phyloP scores from a whole-genome alignment of 2,329 filamentous ascomycete genomes.

The Hypomyces perniciosus region DNA sequence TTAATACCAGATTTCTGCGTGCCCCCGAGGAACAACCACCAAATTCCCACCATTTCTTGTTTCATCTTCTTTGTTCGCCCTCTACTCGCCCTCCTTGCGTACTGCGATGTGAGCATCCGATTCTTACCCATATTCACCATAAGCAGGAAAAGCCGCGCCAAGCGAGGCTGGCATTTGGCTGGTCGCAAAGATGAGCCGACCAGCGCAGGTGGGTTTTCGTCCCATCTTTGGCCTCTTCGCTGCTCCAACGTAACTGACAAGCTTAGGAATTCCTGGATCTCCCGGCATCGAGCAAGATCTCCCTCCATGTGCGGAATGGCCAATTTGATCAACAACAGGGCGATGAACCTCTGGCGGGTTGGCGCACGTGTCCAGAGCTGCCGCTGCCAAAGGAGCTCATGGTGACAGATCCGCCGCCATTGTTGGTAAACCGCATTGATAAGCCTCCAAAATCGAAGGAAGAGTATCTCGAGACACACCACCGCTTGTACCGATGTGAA shows the following conservation, averaged over 20 bases:
- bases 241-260: background rate
- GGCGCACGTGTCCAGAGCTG: conserved; percentile 19
- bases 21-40: too few relatives aligned
- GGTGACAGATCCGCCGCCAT: conserved; percentile 7
- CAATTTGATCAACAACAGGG: background rate
- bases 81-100: too few relatives aligned
- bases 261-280: background rate
- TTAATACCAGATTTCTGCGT: too few relatives aligned
- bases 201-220: background rate
- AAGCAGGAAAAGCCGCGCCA: too few relatives aligned
- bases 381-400: conserved; percentile 22
- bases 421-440: conserved; percentile 12
- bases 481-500: conserved; percentile 70
- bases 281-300: background rate
- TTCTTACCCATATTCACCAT: too few relatives aligned
- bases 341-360: background rate
- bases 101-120: too few relatives aligned
- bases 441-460: conserved; percentile 15
- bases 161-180: background rate
- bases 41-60: too few relatives aligned
- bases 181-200: background rate
- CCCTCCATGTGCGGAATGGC: conserved; percentile 5
- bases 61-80: too few relatives aligned
- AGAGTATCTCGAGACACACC: conserved; percentile 67
- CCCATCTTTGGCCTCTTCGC: background rate